Base-by-base conservation (phyloP, 805 yeast genomes). In the Kodamaea laetipori region DNA sequence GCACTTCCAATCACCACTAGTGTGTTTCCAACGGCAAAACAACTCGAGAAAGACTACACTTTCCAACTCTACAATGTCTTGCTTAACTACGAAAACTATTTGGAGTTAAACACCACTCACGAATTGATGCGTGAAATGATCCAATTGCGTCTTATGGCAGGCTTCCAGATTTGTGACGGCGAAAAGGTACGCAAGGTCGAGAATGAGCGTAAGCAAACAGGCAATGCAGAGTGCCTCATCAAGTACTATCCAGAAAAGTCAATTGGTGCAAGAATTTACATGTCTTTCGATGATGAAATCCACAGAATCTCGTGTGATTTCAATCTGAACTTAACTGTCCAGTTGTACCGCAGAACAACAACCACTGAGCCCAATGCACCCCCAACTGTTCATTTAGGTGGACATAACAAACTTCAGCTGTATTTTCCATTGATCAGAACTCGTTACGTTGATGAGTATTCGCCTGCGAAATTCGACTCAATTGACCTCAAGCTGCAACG, bases 81-180 rank as follows among this genome's bases (percentile, higher is more conserved):
- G 5, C 57, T 87, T 32, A 84, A 82, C 50, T 82, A 76, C 37
- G 82, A 78, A 44, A 81, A 78, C 41, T 64, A 71, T 37, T 66
- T 69, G 33, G 73, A 76, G 24, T 75, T 78, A 56, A 74, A 75
- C 3, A 69, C 80, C 16, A 76, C 76, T 12, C 57, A 56, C 24
- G 86, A 81, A 24, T 66, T 94, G 31, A 71, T 94, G 74, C 77
- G 90, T 43, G 95, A 89, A 51, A 87, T 94, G 95, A 81, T 94
- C 8, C 84, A 88, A 34, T 67, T 88, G 51, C 72, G 99, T 45
- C 69, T 94, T 19, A 75, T 87, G 43, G 71, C 88, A 43, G 99
- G 99, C 0, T 95, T 90, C 58, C 99, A 94, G 58, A 81, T 94
- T 24, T 88, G 95, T 51, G 78, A 78, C 35, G 96, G 95, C 0